Percentiles rank a stretch among this genome's conserved stretches.
phyloP scores from a whole-genome alignment of 2,329 filamentous ascomycete species.

The Alternaria brassicae region DNA sequence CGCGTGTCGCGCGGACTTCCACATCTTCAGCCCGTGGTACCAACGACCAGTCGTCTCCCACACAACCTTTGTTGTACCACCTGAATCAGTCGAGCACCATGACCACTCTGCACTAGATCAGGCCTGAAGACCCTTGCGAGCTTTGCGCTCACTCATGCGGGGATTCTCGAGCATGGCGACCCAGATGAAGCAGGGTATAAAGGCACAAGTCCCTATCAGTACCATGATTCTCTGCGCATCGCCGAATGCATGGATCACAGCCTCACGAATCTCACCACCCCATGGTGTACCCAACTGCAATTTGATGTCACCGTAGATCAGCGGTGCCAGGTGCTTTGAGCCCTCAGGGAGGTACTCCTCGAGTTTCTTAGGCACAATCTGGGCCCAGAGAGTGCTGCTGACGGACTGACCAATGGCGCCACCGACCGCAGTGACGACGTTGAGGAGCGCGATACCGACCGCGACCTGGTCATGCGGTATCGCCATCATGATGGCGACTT shows the following conservation, averaged over 20 bases:
- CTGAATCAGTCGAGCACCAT: not conserved
- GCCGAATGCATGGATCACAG: constrained; percentile 42
- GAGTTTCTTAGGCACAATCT: constrained; percentile 56
- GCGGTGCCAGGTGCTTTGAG: constrained; percentile 9
- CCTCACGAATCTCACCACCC: constrained; percentile 56
- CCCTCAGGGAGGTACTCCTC: constrained; percentile 24
- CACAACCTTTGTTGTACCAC: not conserved
- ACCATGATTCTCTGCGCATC: constrained; percentile 43
- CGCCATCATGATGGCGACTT: constrained; percentile 30
- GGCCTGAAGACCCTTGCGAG: constrained; percentile 19
- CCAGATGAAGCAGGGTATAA: constrained; percentile 34
- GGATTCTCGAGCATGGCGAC: constrained; percentile 30
- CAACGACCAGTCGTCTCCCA: not conserved
- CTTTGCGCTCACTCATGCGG: constrained; percentile 19
- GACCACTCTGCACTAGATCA: not conserved
- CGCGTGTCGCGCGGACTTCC: not conserved
- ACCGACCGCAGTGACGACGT: constrained; percentile 63
- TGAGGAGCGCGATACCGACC: constrained; percentile 54
- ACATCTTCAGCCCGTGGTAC: not conserved
- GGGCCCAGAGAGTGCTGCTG: constrained; percentile 68
- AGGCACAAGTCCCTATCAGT: constrained; percentile 36
- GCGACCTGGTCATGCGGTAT: constrained; percentile 30
- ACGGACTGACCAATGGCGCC: constrained; percentile 55
- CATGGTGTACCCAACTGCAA: constrained; percentile 61
- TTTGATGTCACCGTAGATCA: constrained; percentile 53